phyloP scores from a whole-genome alignment of 345 rosid species.

The Eucalyptus dawsonii region DNA sequence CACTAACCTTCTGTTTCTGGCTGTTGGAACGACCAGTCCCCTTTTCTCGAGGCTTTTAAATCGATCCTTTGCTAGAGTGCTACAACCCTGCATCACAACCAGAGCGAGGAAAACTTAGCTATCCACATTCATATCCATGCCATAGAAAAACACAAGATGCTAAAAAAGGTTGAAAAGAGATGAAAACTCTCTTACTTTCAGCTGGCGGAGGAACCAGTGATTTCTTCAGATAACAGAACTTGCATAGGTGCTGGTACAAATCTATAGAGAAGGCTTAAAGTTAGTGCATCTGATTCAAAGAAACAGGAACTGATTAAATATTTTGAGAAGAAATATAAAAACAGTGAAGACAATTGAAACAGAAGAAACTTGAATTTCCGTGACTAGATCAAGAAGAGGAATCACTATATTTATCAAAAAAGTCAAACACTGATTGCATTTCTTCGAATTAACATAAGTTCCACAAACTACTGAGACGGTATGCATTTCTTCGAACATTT shows the following conservation, averaged over 20 bases:
- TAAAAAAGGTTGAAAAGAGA: not conserved
- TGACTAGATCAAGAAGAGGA: not conserved
- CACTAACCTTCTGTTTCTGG: constrained; percentile 50
- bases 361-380: not conserved
- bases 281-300: not conserved
- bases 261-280: not conserved
- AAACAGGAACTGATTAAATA: not conserved
- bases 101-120: not conserved
- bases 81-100: constrained; percentile 46
- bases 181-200: constrained; percentile 36
- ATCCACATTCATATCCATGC: not conserved
- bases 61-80: constrained; percentile 78
- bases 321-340: not conserved
- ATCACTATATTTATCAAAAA: too few relatives aligned
- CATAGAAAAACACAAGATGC: not conserved
- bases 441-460: not conserved
- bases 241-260: constrained; percentile 73
- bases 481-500: not conserved
- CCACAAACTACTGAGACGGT: not conserved
- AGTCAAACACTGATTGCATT: not conserved
- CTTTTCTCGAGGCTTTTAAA: constrained; percentile 89
- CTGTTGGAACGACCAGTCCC: constrained; percentile 62
- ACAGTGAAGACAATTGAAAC: not conserved
- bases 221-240: constrained; percentile 84
- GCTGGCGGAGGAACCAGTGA: constrained; percentile 85